Base-by-base conservation (phyloP, 2,329 filamentous ascomycete genomes). In the Colletotrichum simmondsii region DNA sequence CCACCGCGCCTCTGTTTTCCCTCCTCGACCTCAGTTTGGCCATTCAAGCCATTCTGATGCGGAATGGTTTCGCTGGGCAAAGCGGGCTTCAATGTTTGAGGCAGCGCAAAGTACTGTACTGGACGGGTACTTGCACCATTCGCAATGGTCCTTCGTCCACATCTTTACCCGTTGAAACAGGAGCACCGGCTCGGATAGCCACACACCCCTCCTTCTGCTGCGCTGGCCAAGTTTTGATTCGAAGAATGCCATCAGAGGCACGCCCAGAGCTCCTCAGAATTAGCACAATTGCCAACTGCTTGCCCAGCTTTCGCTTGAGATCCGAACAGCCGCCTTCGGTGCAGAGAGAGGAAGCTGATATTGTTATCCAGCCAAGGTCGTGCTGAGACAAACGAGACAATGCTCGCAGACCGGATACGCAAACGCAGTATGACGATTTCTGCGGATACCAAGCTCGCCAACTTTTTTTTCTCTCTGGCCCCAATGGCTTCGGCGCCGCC, bases 201-300 rank as follows among this genome's bases (percentile, higher is more conserved):
- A 24, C 70, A 72, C 70, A 8, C 42, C 70, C 63, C 66, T 32
- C 28, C 8, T 28, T 28, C 32, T 19, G 10, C 22, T 32, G 7
- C 32, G 19, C 46, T 42, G 30, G 26, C 28, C 46, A 26, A 24
- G 32, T 30, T 49, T 19, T 64, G 42, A 69, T 69, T 68, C 37
- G 69, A 54, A 22, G 53, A 59, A 49, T 26, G 24, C 30, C 19
- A 22, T 11, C n/a, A 57, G 19, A 54, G 16, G 42, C 65, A 68
- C 69, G 57, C 65, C 66, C 70, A 69, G 59, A 72, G 65, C 65
- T 72, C 26, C 35, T 60, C 65, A 52, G 59, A 69, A 49, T 54
- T 35, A 59, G 52, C 28, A 54, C 52, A n/a, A 63, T 14, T 4
- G 24, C 11, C 5, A 42, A 22, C 32, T 22, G 32, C 46, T 52